Conservation (phyloP, 768 basidiomycete species). For the Trametes meyenii region DNA sequence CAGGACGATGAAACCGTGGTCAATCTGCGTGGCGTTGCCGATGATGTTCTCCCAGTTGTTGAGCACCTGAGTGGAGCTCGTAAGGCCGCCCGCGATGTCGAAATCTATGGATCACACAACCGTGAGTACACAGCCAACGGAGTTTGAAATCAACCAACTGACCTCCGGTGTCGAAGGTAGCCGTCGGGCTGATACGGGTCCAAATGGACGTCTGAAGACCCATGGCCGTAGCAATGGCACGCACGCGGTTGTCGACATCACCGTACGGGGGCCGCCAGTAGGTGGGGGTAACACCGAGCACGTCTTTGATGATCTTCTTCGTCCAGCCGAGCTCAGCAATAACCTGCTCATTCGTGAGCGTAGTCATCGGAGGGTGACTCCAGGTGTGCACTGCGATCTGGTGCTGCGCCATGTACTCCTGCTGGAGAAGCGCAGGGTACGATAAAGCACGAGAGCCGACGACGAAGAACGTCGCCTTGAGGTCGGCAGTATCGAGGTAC, state of each 20-base stretch:
- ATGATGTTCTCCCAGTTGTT: constrained; percentile 78
- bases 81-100: constrained; percentile 70
- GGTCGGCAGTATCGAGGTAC: constrained; percentile 62
- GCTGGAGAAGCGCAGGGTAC: constrained; percentile 67
- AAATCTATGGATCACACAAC: constrained; percentile 55
- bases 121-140: background rate
- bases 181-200: constrained; percentile 63
- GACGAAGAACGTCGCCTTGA: constrained; percentile 86
- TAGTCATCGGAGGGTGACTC: constrained; percentile 76
- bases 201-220: constrained; percentile 83
- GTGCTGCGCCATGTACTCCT: constrained; percentile 77
- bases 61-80: constrained; percentile 59
- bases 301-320: constrained; percentile 82
- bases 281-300: constrained; percentile 75
- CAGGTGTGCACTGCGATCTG: constrained; percentile 76
- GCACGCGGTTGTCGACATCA: constrained; percentile 85
- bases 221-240: constrained; percentile 83
- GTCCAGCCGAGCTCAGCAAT: constrained; percentile 91
- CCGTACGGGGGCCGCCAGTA: constrained; percentile 84
- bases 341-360: constrained; percentile 74
- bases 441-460: constrained; percentile 82
- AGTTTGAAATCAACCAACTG: constrained; percentile 16
- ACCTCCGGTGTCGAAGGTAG: constrained; percentile 76
- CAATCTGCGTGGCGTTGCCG: constrained; percentile 54
- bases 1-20: constrained; percentile 86